Percentiles rank a stretch among this genome's conserved stretches.
Evolutionary conservation across 495 filamentous ascomycete genomes (phyloP).

Genomic region (Symbiotaphrina buchneri): DNA sequence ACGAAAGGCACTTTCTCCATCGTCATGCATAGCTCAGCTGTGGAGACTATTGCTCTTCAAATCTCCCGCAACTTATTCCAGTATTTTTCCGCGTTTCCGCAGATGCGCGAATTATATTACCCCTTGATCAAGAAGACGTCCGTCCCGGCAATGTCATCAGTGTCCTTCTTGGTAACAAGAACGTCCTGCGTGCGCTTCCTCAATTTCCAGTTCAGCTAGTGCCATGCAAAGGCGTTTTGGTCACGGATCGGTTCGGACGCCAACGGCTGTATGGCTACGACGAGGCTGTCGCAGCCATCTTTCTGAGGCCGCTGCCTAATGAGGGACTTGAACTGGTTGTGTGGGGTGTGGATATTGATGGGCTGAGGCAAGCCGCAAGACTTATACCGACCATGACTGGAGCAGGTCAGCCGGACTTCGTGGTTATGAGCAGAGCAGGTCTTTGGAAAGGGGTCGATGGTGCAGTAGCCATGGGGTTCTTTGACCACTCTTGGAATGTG

Average conservation of each 20-base stretch:
- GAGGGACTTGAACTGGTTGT: slow-evolving; percentile 28
- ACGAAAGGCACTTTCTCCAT: slow-evolving; percentile 22
- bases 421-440: slow-evolving; percentile 20
- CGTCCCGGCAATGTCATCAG: no score
- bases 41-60: slow-evolving; percentile 20
- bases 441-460: slow-evolving; percentile 29
- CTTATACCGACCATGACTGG: slow-evolving; percentile 33
- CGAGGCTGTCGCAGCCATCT: slow-evolving; percentile 21
- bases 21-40: slow-evolving; percentile 9
- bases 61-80: slow-evolving; percentile 35
- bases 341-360: slow-evolving; percentile 24
- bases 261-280: slow-evolving; percentile 10
- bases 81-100: slow-evolving; percentile 33
- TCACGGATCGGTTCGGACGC: no score
- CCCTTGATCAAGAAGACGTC: no score
- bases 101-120: slow-evolving; percentile 12
- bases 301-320: slow-evolving; percentile 19
- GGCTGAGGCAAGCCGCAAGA: slow-evolving; percentile 26
- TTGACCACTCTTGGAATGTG: slow-evolving; percentile 29
- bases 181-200: no score
- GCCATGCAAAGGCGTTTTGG: no score
- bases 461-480: slow-evolving; percentile 27
- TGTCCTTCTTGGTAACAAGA: no score
- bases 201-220: no score
- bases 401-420: slow-evolving; percentile 33